phyloP scores from a whole-genome alignment of 257 asterid genomes.

The Nicotiana benthamiana region DNA sequence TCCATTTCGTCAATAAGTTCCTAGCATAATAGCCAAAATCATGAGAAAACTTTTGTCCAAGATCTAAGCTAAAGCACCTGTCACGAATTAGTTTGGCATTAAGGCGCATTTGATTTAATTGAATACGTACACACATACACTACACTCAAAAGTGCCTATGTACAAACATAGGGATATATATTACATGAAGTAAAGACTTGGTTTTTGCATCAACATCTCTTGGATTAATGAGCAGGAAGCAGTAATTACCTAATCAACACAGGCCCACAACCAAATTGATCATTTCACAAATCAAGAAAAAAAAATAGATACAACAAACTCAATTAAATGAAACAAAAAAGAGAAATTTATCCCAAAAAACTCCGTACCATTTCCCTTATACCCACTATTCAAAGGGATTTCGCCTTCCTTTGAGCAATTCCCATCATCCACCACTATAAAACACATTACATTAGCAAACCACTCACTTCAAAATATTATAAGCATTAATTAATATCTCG shows the following conservation, averaged over 20 bases:
- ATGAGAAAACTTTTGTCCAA: neutral
- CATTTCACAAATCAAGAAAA: neutral
- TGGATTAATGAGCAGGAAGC: constrained; percentile 63
- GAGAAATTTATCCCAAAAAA: neutral
- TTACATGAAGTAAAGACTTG: constrained; percentile 59
- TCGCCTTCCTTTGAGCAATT: neutral
- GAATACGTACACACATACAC: neutral
- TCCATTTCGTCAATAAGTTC: neutral
- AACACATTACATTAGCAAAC: neutral
- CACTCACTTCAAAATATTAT: neutral
- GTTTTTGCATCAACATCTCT: constrained; percentile 42
- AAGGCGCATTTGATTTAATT: neutral
- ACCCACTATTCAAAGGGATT: constrained; percentile 10
- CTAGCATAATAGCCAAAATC: neutral
- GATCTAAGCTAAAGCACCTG: neutral
- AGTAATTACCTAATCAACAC: constrained; percentile 32
- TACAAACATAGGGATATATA: neutral
- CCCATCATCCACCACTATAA: constrained; percentile 40
- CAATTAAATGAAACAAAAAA: neutral
- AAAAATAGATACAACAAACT: neutral
- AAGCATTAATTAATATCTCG: too few species aligned
- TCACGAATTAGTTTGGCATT: neutral
- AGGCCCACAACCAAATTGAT: neutral
- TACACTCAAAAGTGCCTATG: neutral
- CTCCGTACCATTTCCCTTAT: constrained; percentile 33